phyloP scores from a whole-genome alignment of 2,329 filamentous ascomycete genomes.

The Sphaerostilbella broomeana region DNA sequence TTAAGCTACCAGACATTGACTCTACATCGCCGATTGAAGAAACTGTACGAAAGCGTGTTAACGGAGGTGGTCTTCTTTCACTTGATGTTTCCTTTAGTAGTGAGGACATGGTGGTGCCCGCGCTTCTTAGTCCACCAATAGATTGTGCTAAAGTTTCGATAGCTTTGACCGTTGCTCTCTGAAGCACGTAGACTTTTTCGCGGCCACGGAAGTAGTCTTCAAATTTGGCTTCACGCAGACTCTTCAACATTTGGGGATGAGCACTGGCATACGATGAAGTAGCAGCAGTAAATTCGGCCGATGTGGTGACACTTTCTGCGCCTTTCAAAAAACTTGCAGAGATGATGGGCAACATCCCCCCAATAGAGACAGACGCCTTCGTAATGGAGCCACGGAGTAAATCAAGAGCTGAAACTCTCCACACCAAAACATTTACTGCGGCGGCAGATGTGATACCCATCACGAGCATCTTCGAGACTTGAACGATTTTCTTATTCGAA shows the following conservation, averaged over 20 bases:
- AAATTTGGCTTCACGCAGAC: slow-evolving; percentile 73
- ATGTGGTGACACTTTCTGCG: slow-evolving; percentile 62
- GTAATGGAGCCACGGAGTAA: slow-evolving; percentile 65
- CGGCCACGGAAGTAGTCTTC: slow-evolving; percentile 75
- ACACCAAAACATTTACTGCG: slow-evolving; percentile 63
- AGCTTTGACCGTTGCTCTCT: slow-evolving; percentile 69
- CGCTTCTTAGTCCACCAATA: slow-evolving; percentile 78
- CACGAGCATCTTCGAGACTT: slow-evolving; percentile 66
- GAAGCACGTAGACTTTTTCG: slow-evolving; percentile 67
- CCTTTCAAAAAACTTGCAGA: slow-evolving; percentile 76
- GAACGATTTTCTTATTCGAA: slow-evolving; percentile 48
- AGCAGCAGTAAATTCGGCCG: slow-evolving; percentile 51
- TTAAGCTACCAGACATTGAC: slow-evolving; percentile 2
- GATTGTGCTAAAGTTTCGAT: slow-evolving; percentile 78
- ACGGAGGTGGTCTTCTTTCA: background rate
- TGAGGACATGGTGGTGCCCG: slow-evolving; percentile 77
- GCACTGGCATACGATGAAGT: slow-evolving; percentile 55
- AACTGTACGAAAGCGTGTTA: slow-evolving; percentile 4
- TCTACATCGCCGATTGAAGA: slow-evolving; percentile 8
- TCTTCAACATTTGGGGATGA: slow-evolving; percentile 58
- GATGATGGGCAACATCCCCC: slow-evolving; percentile 71
- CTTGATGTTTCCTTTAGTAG: slow-evolving; percentile 56
- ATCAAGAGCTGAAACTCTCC: slow-evolving; percentile 65
- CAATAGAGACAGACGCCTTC: slow-evolving; percentile 64
- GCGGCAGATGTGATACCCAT: slow-evolving; percentile 68